Base-by-base conservation (phyloP, 2,329 filamentous ascomycete genomes). In the Pyrenophora teres region DNA sequence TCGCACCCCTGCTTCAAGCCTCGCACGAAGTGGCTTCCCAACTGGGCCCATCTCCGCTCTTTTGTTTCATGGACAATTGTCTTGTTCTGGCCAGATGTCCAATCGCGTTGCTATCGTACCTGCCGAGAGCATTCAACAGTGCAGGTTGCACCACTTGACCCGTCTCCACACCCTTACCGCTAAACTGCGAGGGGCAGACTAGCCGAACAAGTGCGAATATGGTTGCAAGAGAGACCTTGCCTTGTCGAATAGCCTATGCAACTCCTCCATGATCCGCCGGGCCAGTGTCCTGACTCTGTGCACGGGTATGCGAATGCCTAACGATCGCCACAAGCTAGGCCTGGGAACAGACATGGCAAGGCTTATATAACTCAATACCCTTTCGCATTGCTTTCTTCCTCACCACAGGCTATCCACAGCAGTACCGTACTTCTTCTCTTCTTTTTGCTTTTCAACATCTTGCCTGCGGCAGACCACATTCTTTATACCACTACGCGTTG, bases 391-490 rank as follows among this genome's bases (percentile, higher is more conserved):
- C 57, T 61, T 67, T 62, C 54, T 46, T 62, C 58, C 54, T 57
- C 54, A 59, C 57, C 53, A 49, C 56, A 59, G 33, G 55, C 58
- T 63, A 52, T 57, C 55, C 60, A 64, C 59, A 63, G 59, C 59
- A 60, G 45, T 59, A 63, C 51, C 43, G 58, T 38, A 53, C 59
- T 62, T 57, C 52, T 49, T 59, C 56, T 62, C 46, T 59, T 57
- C 50, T 42, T 60, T 58, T 51, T 56, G 30, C 21, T 40, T 52
- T 50, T 52, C 57, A 50, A 50, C 55, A 61, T 68, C 62, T 64
- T 64, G 69, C 71, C 70, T 67, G 70, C 62, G 71, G 71, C 71
- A 71, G 65, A 66, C 59, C 60, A 68, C 69, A 64, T 50, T 71
- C 69, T 41, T 69, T 70, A 56, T 18, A 50, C 40, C 30, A 52